Conservation (phyloP, 371 early-diverging fungal genomes). For the Dentiscutata heterogama region DNA sequence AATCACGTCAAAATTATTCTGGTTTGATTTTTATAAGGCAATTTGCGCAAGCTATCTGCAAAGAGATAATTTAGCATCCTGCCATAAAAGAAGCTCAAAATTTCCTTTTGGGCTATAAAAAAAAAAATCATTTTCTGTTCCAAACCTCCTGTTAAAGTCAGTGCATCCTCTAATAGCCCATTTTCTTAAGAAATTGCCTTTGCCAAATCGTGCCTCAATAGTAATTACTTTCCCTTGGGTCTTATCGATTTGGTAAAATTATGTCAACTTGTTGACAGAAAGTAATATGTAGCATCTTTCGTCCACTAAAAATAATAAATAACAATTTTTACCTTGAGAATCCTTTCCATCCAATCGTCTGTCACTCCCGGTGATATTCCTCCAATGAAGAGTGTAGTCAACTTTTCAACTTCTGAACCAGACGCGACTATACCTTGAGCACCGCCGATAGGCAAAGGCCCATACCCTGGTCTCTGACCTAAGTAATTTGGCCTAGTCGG, state of each 20-base stretch:
- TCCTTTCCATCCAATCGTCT: constrained; percentile 76
- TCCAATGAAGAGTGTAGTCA: constrained; percentile 80
- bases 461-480: constrained; percentile 17
- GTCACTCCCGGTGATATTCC: constrained; percentile 77
- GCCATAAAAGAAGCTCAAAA: neutral
- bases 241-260: constrained; percentile 41
- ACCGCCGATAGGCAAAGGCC: neutral
- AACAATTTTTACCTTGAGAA: constrained; percentile 66
- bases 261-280: constrained; percentile 45
- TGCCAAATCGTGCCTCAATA: constrained; percentile 1
- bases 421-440: neutral
- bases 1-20: neutral
- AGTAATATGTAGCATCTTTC: constrained; percentile 25
- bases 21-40: neutral
- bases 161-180: constrained; percentile 9
- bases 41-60: constrained; percentile 20
- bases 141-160: constrained; percentile 19
- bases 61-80: constrained; percentile 29
- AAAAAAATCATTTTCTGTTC: constrained; percentile 11
- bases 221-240: neutral
- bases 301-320: constrained; percentile 28
- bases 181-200: neutral
- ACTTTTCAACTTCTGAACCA: constrained; percentile 61
- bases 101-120: neutral
- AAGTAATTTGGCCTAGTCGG: constrained; percentile 12